Evolutionary conservation across 257 asterid genomes (phyloP).

Genomic region (Anisodus tanguticus): DNA sequence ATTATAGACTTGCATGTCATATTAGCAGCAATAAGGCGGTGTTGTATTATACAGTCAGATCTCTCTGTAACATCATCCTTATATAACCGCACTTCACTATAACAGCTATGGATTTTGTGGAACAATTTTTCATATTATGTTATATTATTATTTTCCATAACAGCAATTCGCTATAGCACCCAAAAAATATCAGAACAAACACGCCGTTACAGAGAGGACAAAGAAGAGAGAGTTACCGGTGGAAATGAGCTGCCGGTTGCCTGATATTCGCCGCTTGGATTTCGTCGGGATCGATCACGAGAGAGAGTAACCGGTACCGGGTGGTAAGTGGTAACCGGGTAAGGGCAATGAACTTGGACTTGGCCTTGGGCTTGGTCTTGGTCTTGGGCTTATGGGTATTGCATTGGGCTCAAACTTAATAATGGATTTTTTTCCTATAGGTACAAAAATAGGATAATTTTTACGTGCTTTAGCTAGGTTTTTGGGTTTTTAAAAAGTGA

Average conservation of each 20-base stretch:
- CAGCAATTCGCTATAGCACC: too few species aligned
- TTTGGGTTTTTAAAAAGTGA: too few species aligned
- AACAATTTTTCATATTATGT: too few species aligned
- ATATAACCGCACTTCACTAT: too few species aligned
- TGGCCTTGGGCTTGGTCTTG: slow-evolving; percentile 17
- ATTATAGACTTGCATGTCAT: not conserved
- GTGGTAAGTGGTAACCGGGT: not conserved
- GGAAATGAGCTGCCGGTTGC: slow-evolving; percentile 43
- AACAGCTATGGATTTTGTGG: too few species aligned
- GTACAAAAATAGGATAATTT: too few species aligned
- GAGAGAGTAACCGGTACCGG: not conserved
- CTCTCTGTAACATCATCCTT: too few species aligned
- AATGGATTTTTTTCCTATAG: too few species aligned
- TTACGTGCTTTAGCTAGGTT: too few species aligned
- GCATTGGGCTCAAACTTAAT: not conserved
- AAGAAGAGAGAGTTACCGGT: slow-evolving; percentile 40
- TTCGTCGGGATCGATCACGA: slow-evolving; percentile 1
- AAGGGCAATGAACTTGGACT: not conserved
- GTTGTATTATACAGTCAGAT: not conserved
- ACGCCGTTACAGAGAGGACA: not conserved
- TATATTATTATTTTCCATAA: too few species aligned
- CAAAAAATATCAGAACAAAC: too few species aligned
- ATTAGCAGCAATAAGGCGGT: not conserved
- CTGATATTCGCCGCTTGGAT: slow-evolving; percentile 46
- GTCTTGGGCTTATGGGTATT: slow-evolving; percentile 7